Percentiles rank a stretch among this genome's conserved stretches.
Conservation (phyloP, 768 basidiomycete genomes). For the Agaricus bisporus region DNA sequence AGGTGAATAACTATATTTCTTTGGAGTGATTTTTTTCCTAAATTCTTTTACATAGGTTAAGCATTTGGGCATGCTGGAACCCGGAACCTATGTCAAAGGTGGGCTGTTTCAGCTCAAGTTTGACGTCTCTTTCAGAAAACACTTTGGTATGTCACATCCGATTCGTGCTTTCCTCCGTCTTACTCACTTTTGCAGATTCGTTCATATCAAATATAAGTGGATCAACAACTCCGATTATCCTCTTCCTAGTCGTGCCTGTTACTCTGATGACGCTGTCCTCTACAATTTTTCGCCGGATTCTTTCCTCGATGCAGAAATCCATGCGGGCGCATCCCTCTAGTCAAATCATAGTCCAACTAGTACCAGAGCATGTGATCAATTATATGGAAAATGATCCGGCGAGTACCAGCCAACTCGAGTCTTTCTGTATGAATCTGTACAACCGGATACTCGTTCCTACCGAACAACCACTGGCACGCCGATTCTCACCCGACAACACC, state of each 20-base stretch:
- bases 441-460: slow-evolving; percentile 60
- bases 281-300: slow-evolving; percentile 60
- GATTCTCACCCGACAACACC: slow-evolving; percentile 27
- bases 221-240: slow-evolving; percentile 39
- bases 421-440: slow-evolving; percentile 61
- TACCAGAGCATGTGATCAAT: slow-evolving; percentile 59
- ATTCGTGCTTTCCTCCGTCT: background rate
- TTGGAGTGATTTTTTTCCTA: background rate
- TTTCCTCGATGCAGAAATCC: slow-evolving; percentile 56
- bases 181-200: slow-evolving; percentile 29
- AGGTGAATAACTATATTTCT: slow-evolving; percentile 31
- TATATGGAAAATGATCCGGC: slow-evolving; percentile 38
- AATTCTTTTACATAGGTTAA: slow-evolving; percentile 42
- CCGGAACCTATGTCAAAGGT: slow-evolving; percentile 46
- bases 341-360: slow-evolving; percentile 63
- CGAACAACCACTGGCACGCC: slow-evolving; percentile 54
- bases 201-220: slow-evolving; percentile 40
- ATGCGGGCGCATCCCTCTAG: slow-evolving; percentile 39
- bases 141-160: slow-evolving; percentile 37
- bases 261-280: slow-evolving; percentile 59
- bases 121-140: slow-evolving; percentile 64
- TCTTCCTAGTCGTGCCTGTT: slow-evolving; percentile 65
- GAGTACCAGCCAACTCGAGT: slow-evolving; percentile 37
- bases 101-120: slow-evolving; percentile 62
- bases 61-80: slow-evolving; percentile 51